These are phyloP conservation scores for Myriosclerotinia duriaeana DNA, from an alignment of 2,329 filamentous ascomycete species.

Conservation along the genomic window DNA sequence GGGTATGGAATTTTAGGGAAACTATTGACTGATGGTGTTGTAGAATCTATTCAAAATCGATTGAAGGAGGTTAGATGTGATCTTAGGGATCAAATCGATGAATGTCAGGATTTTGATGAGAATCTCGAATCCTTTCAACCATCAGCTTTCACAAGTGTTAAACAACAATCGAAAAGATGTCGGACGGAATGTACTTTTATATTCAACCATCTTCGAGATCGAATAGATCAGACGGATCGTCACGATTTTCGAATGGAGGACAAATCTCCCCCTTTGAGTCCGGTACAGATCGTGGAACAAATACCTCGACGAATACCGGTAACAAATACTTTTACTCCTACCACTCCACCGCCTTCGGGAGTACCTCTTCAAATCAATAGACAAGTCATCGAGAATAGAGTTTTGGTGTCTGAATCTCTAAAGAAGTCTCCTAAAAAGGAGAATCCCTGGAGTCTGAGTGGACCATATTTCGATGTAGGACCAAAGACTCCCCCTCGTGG, in stretches of 20 bases:
- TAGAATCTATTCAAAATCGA: constrained; percentile 32
- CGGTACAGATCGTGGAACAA: constrained; percentile 5
- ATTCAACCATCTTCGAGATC: constrained; percentile 32
- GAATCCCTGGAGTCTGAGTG: constrained; percentile 22
- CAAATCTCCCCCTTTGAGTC: constrained; percentile 21
- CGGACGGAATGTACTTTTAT: constrained; percentile 34
- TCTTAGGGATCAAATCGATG: constrained; percentile 36
- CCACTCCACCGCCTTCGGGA: not conserved
- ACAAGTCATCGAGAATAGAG: constrained; percentile 7
- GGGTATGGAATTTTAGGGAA: not conserved
- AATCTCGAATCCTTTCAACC: constrained; percentile 34
- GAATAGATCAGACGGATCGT: constrained; percentile 24
- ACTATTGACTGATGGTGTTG: constrained; percentile 21
- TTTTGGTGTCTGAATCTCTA: not conserved
- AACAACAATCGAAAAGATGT: constrained; percentile 34
- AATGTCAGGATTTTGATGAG: constrained; percentile 37
- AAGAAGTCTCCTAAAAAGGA: not conserved
- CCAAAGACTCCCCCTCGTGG: constrained; percentile 29
- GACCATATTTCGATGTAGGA: constrained; percentile 23
- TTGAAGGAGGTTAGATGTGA: constrained; percentile 37
- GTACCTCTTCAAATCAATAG: not conserved
- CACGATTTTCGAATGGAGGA: constrained; percentile 23
- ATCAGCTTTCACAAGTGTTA: constrained; percentile 30
- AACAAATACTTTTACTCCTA: not conserved
- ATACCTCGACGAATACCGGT: constrained; percentile 2